A percentile compares a stretch with the other conserved stretches of the same genome.
phyloP scores from a whole-genome alignment of 208 protist genomes.

The Crithidia acanthocephali region DNA sequence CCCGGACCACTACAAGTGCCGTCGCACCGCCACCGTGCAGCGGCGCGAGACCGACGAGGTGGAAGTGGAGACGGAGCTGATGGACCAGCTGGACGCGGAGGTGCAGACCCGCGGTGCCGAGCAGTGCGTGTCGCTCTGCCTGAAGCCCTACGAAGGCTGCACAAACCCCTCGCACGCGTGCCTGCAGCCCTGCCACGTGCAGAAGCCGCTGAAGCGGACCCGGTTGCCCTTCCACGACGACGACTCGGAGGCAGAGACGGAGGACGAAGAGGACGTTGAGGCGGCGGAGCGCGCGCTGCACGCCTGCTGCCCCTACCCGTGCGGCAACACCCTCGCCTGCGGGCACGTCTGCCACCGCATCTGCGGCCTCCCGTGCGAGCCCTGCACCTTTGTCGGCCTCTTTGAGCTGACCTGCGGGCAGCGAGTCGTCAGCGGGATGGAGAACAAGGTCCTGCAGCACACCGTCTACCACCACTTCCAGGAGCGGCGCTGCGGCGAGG shows the following conservation, averaged over 20 bases:
- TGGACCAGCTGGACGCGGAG: constrained; percentile 14
- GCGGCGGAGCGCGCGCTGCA: constrained; percentile 32
- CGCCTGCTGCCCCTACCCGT: constrained; percentile 77
- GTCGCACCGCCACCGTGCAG: constrained; percentile 60
- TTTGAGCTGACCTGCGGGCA: constrained; percentile 81
- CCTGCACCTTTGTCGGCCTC: constrained; percentile 76
- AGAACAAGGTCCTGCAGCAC: constrained; percentile 51
- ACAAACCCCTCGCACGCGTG: constrained; percentile 70
- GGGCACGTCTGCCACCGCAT: constrained; percentile 70
- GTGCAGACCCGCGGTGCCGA: constrained; percentile 58
- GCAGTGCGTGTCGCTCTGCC: constrained; percentile 67
- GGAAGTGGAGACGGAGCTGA: constrained; percentile 20
- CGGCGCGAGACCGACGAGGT: constrained; percentile 20
- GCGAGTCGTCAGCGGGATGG: constrained; percentile 73
- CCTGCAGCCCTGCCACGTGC: constrained; percentile 65
- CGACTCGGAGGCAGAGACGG: neutral
- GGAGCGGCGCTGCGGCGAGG: constrained; percentile 57
- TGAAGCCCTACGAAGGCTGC: constrained; percentile 68
- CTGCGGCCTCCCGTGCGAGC: constrained; percentile 72
- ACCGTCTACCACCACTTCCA: constrained; percentile 79
- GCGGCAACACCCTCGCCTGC: constrained; percentile 57
- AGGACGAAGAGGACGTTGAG: neutral
- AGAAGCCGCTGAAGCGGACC: constrained; percentile 7
- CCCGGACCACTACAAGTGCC: constrained; percentile 75
- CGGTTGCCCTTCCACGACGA: neutral